Evolutionary conservation across 2,329 filamentous ascomycete genomes (phyloP).

Genomic region (Tolypocladium capitatum): DNA sequence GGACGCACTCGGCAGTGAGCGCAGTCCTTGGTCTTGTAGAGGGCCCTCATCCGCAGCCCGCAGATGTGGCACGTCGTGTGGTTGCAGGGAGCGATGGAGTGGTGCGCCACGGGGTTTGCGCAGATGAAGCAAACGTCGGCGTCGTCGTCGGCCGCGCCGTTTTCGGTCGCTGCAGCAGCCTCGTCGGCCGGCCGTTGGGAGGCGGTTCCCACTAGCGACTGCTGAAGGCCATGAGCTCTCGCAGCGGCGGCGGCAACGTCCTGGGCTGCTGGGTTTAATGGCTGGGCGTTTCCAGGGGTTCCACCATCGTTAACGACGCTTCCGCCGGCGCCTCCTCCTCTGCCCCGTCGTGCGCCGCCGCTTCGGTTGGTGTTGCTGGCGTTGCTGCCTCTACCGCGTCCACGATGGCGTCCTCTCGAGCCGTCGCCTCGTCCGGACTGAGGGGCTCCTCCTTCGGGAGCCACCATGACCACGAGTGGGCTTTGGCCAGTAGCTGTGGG

Average conservation of each 20-base stretch:
- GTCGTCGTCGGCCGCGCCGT: conserved; percentile 39
- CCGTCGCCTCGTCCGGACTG: conserved; percentile 15
- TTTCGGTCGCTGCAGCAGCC: conserved; percentile 12
- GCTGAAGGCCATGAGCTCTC: conserved; percentile 13
- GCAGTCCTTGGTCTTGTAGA: conserved; percentile 95
- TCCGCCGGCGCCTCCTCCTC: conserved; percentile 7
- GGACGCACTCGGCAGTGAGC: conserved; percentile 76
- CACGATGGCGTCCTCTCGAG: conserved; percentile 27
- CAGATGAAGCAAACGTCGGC: conserved; percentile 95
- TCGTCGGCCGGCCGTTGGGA: conserved; percentile 8
- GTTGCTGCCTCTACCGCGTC: conserved; percentile 25
- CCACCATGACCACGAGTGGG: conserved; percentile 3
- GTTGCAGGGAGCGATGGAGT: conserved; percentile 85
- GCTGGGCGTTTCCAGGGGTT: not conserved
- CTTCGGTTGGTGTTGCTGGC: conserved; percentile 9
- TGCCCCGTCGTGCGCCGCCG: conserved; percentile 17
- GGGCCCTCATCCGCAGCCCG: conserved; percentile 72
- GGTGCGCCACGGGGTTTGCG: conserved; percentile 76
- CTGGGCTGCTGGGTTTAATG: conserved; percentile 16
- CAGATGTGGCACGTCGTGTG: conserved; percentile 96
- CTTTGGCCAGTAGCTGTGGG: not conserved
- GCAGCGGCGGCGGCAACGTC: conserved; percentile 18
- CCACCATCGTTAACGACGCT: conserved; percentile 4
- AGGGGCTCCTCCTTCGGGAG: conserved; percentile 9
- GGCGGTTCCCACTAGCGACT: conserved; percentile 6